phyloP scores from a whole-genome alignment of 2,329 filamentous ascomycete genomes.

The Tolypocladium tropicale region DNA sequence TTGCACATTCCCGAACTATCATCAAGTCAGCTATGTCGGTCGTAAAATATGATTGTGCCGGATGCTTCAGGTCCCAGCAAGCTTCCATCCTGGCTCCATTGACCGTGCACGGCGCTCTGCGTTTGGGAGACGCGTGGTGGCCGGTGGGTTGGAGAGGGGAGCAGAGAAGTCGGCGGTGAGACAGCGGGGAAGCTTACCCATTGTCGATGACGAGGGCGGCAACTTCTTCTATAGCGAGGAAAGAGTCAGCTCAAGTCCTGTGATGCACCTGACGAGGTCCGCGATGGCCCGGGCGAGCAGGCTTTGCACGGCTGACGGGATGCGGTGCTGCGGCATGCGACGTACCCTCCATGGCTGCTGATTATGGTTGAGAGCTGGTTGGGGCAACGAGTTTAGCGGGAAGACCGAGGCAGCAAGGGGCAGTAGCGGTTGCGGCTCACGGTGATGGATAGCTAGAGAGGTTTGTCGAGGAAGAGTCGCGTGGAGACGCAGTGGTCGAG shows the following conservation, averaged over 20 bases:
- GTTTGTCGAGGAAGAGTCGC: slow-evolving; percentile 7
- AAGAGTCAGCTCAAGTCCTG: slow-evolving; percentile 28
- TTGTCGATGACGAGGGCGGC: slow-evolving; percentile 99
- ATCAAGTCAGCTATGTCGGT: slow-evolving; percentile 25
- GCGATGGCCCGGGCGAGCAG: slow-evolving; percentile 1
- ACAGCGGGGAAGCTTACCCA: slow-evolving; percentile 70
- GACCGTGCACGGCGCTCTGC: background rate
- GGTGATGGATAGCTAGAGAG: slow-evolving; percentile 9
- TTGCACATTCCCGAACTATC: slow-evolving; percentile 99
- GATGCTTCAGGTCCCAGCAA: background rate
- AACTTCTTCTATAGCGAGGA: slow-evolving; percentile 78
- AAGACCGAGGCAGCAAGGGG: slow-evolving; percentile 9
- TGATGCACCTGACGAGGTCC: slow-evolving; percentile 1
- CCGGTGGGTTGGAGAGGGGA: slow-evolving; percentile 9
- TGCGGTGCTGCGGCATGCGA: slow-evolving; percentile 9
- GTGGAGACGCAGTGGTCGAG: slow-evolving; percentile 8
- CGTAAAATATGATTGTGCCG: background rate
- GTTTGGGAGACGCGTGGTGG: background rate
- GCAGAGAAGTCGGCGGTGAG: slow-evolving; percentile 22
- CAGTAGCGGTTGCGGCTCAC: slow-evolving; percentile 3
- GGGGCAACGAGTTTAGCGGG: slow-evolving; percentile 7
- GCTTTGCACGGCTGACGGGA: background rate
- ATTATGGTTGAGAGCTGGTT: slow-evolving; percentile 27
- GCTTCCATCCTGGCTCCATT: background rate
- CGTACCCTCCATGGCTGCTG: slow-evolving; percentile 48